Conservation (phyloP, 2,329 filamentous ascomycete genomes). For the Bertia moriformis region DNA sequence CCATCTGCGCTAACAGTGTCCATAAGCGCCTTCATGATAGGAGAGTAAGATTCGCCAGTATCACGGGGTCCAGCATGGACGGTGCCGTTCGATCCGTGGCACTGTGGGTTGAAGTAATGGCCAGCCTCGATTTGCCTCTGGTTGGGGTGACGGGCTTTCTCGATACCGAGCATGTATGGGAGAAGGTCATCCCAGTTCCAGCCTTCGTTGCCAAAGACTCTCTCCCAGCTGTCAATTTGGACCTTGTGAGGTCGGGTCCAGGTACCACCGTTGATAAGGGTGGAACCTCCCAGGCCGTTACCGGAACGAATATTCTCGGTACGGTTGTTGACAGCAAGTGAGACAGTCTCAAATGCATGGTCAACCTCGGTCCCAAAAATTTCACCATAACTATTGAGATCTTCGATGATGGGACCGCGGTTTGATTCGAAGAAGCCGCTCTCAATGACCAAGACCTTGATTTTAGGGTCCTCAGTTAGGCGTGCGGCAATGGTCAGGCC, state of each 20-base stretch:
- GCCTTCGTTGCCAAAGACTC: constrained; percentile 2
- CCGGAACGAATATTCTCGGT: constrained; percentile 8
- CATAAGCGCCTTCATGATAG: constrained; percentile 10
- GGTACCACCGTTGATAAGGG: constrained; percentile 11
- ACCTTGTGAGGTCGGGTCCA: constrained; percentile 13
- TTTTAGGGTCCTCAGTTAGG: background rate
- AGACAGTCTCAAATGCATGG: constrained; percentile 7
- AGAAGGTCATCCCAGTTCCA: constrained; percentile 1
- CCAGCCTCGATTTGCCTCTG: constrained; percentile 7
- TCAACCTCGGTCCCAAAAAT: constrained; percentile 11
- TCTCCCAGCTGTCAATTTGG: background rate
- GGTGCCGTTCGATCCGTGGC: constrained; percentile 9
- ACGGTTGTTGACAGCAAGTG: constrained; percentile 8
- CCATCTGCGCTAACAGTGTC: constrained; percentile 3
- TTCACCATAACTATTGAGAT: constrained; percentile 12
- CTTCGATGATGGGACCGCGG: constrained; percentile 10
- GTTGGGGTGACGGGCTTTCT: constrained; percentile 2
- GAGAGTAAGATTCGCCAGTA: constrained; percentile 7
- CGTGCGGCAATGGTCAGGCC: background rate
- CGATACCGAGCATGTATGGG: constrained; percentile 2
- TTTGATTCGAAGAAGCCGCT: constrained; percentile 12
- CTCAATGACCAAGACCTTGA: background rate
- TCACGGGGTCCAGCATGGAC: constrained; percentile 9
- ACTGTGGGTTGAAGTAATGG: constrained; percentile 8
- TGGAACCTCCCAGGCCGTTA: constrained; percentile 12